Evolutionary conservation across 1,284 basidiomycete genomes (phyloP), one percentile per base, ranked within the genome.

Genomic region (Coriolopsis trogii): DNA sequence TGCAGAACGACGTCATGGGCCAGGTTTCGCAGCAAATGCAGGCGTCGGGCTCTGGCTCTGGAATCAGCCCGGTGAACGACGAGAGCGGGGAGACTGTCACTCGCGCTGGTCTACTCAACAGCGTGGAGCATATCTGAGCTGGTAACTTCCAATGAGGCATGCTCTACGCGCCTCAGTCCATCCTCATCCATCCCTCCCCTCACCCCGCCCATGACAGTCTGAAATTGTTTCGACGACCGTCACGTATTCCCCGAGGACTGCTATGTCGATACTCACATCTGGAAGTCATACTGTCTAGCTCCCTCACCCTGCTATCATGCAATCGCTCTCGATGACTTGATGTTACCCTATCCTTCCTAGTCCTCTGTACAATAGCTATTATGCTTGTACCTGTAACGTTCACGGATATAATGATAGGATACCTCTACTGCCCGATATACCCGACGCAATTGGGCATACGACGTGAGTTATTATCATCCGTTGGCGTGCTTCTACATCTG

Each of bases 1-100:
- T 92, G 31, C 89, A 92, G 70, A 87, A 79, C 62, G 89, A 92
- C 58, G 71, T 91, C 29, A 72, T 75, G 16, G 73, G 76, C 34
- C 80, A 85, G 59, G 57, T 86, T 38, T 60, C 72, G 1, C 13
- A 49, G n/a, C 50, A 54, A 29, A 18, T 42, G 10, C 55, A 55
- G 25, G 53, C 56, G 33, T 73, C 78, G 4, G 72, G 73, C 15
- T 73, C 75, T 12, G 69, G 67, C 23, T 20, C 25, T 10, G n/a
- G 13, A 18, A 8, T 18, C 23, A 28, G 25, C 25, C 46, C 46
- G 21, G 53, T 75, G 8, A 67, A 67, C 26, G 73, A 72, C 21
- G 82, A 82, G 64, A 61, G 56, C 6, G 77, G 73, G 28, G 75
- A 78, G 54, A 67, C 70, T 43, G 71, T 74, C 36, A 73, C 78